Percentiles rank a stretch among this genome's conserved stretches.
These are phyloP conservation scores for Raffaelea albimanens DNA, from an alignment of 2,329 filamentous ascomycete genomes.

Conservation along the genomic window DNA sequence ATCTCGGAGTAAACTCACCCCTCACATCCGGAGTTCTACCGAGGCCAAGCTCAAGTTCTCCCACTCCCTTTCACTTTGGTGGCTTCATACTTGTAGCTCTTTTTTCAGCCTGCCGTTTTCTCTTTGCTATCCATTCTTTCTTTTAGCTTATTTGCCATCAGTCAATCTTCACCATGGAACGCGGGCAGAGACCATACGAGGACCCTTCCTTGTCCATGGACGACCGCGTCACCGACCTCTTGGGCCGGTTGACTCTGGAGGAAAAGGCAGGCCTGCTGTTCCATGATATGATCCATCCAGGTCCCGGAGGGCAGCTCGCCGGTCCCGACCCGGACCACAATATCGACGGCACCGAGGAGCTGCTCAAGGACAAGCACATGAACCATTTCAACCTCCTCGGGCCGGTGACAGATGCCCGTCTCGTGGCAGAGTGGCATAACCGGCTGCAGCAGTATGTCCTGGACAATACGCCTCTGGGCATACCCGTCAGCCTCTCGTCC, in stretches of 20 bases:
- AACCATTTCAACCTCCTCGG: slow-evolving; percentile 13
- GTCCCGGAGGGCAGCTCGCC: background rate
- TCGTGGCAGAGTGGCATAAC: slow-evolving; percentile 30
- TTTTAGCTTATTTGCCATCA: no score
- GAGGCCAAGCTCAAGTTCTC: no score
- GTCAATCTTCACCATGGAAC: no score
- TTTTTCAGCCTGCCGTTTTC: no score
- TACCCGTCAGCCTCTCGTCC: slow-evolving; percentile 36
- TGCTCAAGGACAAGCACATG: slow-evolving; percentile 5
- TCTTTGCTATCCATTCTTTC: no score
- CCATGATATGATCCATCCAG: background rate
- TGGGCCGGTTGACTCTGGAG: background rate
- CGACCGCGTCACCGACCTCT: background rate
- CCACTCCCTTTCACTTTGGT: no score
- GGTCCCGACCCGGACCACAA: background rate
- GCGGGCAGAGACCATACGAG: background rate
- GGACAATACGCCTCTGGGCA: slow-evolving; percentile 33
- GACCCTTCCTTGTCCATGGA: background rate
- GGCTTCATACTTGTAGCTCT: no score
- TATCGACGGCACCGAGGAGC: background rate
- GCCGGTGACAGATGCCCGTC: slow-evolving; percentile 18
- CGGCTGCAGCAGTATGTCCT: slow-evolving; percentile 29
- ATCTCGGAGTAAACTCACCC: no score
- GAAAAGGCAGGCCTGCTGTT: background rate
- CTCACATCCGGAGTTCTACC: no score